Base-by-base conservation (phyloP, 345 rosid species). In the Eucalyptus erythrocorys region DNA sequence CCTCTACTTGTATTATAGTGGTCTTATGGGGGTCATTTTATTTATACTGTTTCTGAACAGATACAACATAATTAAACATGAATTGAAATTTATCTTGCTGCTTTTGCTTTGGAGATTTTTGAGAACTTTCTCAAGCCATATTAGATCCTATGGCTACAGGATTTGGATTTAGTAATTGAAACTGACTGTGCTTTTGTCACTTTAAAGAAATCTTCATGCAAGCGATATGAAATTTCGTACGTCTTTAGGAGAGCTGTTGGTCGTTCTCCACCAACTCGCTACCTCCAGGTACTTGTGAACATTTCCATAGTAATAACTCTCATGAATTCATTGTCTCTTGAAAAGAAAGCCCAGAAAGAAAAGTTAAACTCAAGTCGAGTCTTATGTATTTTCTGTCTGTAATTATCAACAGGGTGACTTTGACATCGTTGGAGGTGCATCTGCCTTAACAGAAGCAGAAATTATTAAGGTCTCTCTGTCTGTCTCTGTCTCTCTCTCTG, bases 211-310 rank as follows among this genome's bases (percentile, higher is more conserved):
- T 93, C 93, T 90, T 94, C 99, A 64, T 96, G 96, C 93, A 96
- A 96, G 89, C 91, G 98, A 24, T 97, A 95, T 90, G 99, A 96
- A 92, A 92, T 95, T 91, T 93, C 99, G 87, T 92, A 91, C 76
- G 99, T 96, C 82, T 95, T 95, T 91, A 94, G 99, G 89, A 95
- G 94, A 95, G 97, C 98, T 85, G 93, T 97, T 88, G 99, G 99
- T 87, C 99, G 93, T 95, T 95, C 99, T 71, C 97, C 99, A 49
- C 99, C 99, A 87, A 97, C 95, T 92, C 94, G 93, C 51, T 95
- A 94, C 94, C 96, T 96, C 88, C 99, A 97, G 96, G 99, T 95
- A 88, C 19, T 47, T 10, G 34, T 87, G 85, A 40, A 57, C 3
- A 0, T 7, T 76, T 76, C 30, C 26, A 76, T 40, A 21, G 47